Evolutionary conservation across 306 rosid species (phyloP), one percentile per base, ranked within the genome.

Genomic region (Cotoneaster glaucophyllus): DNA sequence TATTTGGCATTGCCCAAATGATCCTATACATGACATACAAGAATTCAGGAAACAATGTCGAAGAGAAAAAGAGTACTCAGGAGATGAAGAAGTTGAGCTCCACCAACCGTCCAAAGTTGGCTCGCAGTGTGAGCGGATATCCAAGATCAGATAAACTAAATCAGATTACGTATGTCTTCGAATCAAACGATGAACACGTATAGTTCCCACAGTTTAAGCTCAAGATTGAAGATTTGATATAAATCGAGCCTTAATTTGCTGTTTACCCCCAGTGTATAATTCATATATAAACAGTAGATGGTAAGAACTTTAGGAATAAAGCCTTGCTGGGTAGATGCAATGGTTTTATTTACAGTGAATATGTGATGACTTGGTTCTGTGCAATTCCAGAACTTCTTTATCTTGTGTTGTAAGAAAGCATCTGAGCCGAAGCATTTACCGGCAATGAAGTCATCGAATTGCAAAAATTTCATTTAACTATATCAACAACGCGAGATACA

Each of bases 1-100:
- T 87, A 9, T 82, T 90, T 48, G 96, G 96, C 17, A 17, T 84
- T 24, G 34, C 81, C 72, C 93, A 90, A 18, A 85, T 88, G 85
- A 82, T 75, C 41, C 77, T 88, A 2, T 90, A 90, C 85, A 25
- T 87, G 32, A 21, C 73, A 50, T 90, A 88, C 86, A 88, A 71
- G 79, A 67, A 81, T 58, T 70, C 21, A 21, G 64, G 78, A 34
- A 37, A 62, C 28, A 15, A 26, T 26, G 37, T 12, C 17, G 37
- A 26, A 62, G 39, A 1, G 19, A 62, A 62, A 6, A 28, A 28
- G 32, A 28, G 34, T 3, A 62, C 11, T 62, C n/a, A 50, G 39
- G 21, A 17, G 11, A 59, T 41, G 25, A 39, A 8, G 77, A 37
- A 2, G 56, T 25, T 64, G 68, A 8, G 68, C 28, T 8, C 26